Base-by-base conservation (phyloP, 768 basidiomycete genomes). In the Auriscalpium orientale region DNA sequence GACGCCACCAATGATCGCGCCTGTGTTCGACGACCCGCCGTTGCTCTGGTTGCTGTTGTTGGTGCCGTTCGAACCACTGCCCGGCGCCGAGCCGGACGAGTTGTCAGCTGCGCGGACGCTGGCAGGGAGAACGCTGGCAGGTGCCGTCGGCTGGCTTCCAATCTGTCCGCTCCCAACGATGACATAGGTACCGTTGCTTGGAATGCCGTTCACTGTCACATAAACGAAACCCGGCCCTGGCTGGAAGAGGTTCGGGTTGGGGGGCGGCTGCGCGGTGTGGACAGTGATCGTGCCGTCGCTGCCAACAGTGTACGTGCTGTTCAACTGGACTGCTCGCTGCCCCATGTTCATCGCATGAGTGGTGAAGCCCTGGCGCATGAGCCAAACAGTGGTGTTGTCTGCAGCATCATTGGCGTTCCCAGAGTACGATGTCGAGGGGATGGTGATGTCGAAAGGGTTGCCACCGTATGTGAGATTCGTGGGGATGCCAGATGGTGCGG, bases 281-380 rank as follows among this genome's bases (percentile, higher is more conserved):
- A 97, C 72, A 9, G 79, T 80, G 61, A 91, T 84, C 16, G 85
- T 82, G 18, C 89, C 87, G 59, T 93, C 83, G n/a, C 65, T 68
- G 66, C 89, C 82, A 55, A 92, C 87, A 0, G 83, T 87, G 73
- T 85, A 95, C 0, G 93, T 89, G 65, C 80, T 87, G 69, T 94
- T 86, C 53, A 97, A 81, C 71, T 95, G 84, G 56, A 95, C 64
- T 54, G 77, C 78, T 4, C 93, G 79, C 69, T 92, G 89, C 0
- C 88, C 88, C 87, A 90, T 91, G 73, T 89, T 91, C 87, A 90
- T 89, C 37, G 80, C 87, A 63, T 91, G 89, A 0, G 89, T 90
- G 3, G 89, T 84, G 74, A 87, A 90, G 0, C 95, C 95, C 4
- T 83, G 79, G n/a, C 95, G 89, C 28, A 88, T 74, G 57, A 98